phyloP scores from a whole-genome alignment of 768 basidiomycete genomes.

The Kwoniella pini region DNA sequence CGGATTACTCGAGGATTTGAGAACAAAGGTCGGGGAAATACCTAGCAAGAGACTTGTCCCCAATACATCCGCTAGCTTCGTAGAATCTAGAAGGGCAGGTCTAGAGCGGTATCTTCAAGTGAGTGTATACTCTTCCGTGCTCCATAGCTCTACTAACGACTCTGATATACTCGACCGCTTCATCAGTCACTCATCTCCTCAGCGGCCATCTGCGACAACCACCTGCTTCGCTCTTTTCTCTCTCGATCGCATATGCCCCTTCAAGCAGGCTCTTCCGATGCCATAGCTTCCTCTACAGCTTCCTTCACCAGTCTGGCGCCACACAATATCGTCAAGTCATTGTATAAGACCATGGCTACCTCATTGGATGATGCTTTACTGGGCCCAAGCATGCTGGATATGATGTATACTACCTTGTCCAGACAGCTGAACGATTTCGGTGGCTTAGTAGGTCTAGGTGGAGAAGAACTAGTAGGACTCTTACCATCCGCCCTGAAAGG shows the following conservation, averaged over 20 bases:
- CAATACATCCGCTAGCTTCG: conserved; percentile 79
- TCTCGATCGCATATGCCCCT: conserved; percentile 27
- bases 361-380: conserved; percentile 98
- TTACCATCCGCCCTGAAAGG: conserved; percentile 26
- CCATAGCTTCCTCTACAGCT: conserved; percentile 50
- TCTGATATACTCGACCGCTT: too few relatives aligned
- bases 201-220: conserved; percentile 62
- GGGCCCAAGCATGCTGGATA: conserved; percentile 60
- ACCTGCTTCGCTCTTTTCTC: conserved; percentile 67
- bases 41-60: conserved; percentile 91
- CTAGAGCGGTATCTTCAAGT: conserved; percentile 92
- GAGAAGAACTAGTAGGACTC: conserved; percentile 29
- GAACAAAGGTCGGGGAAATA: conserved; percentile 71
- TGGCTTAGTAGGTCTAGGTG: conserved; percentile 31
- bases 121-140: conserved; percentile 27
- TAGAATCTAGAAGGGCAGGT: conserved; percentile 74
- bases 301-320: conserved; percentile 27
- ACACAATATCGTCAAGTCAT: conserved; percentile 71
- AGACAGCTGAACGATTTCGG: conserved; percentile 42
- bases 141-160: background rate
- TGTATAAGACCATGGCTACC: conserved; percentile 88
- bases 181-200: conserved; percentile 27
- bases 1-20: conserved; percentile 59
- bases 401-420: conserved; percentile 37
- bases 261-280: conserved; percentile 9